phyloP scores from a whole-genome alignment of 2,329 filamentous ascomycete species.

The Emmonsiellopsis sp. region DNA sequence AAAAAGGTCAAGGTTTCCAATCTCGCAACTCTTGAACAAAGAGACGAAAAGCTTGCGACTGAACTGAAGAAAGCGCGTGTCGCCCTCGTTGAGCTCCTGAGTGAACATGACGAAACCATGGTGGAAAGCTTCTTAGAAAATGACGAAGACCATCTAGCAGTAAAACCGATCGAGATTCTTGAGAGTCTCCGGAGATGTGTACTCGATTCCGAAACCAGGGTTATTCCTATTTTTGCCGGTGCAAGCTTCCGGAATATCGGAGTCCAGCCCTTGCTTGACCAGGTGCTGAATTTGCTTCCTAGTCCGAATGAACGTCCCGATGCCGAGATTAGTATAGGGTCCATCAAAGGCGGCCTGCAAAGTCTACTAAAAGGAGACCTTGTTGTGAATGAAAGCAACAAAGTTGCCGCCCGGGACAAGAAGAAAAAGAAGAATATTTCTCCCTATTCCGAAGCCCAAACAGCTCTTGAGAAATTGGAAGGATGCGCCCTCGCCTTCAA shows the following conservation, averaged over 20 bases:
- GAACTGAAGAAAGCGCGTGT: constrained; percentile 69
- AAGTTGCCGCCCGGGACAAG: constrained; percentile 25
- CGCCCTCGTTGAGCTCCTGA: constrained; percentile 71
- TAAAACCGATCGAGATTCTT: constrained; percentile 58
- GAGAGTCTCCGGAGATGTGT: constrained; percentile 66
- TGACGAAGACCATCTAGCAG: constrained; percentile 60
- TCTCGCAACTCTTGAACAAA: constrained; percentile 43
- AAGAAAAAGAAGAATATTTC: constrained; percentile 33
- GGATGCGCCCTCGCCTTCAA: constrained; percentile 75
- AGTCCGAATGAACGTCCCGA: constrained; percentile 72
- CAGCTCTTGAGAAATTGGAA: constrained; percentile 51
- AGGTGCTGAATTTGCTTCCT: constrained; percentile 77
- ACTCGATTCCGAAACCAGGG: constrained; percentile 52
- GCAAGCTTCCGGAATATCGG: constrained; percentile 92
- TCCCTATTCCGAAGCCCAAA: constrained; percentile 36
- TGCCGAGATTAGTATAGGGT: constrained; percentile 62
- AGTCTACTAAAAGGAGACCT: constrained; percentile 39
- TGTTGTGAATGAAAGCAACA: constrained; percentile 24
- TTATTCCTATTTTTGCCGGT: constrained; percentile 82
- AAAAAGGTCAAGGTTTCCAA: constrained; percentile 49
- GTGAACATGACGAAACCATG: constrained; percentile 78
- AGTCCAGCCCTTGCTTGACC: constrained; percentile 83
- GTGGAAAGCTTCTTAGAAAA: constrained; percentile 75
- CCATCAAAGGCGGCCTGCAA: constrained; percentile 45
- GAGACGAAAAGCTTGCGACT: constrained; percentile 42